Conservation (phyloP, 345 rosid genomes). For the Sisymbrium irio region DNA sequence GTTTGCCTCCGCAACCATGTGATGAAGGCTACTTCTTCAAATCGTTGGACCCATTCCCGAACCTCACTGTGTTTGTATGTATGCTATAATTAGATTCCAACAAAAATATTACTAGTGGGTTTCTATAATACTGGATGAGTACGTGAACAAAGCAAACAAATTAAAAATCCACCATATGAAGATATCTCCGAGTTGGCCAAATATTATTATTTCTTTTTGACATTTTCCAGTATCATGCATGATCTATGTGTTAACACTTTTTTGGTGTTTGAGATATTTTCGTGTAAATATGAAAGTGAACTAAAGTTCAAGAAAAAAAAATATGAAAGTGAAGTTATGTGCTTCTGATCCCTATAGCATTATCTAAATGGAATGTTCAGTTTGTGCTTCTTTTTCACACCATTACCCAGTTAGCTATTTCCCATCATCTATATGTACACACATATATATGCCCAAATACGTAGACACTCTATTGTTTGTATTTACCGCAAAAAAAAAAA, state of each 20-base stretch:
- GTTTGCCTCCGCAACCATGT: too few species aligned
- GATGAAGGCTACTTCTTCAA: too few species aligned
- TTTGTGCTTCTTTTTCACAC: conserved; percentile 14
- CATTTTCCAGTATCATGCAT: conserved; percentile 8
- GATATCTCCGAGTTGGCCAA: conserved; percentile 27
- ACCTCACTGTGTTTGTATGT: too few species aligned
- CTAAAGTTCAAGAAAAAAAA: not conserved
- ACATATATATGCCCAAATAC: not conserved
- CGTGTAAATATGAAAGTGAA: conserved; percentile 21
- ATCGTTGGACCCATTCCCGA: too few species aligned
- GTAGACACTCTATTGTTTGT: not conserved
- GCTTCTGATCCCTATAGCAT: conserved; percentile 15
- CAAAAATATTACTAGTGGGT: conserved; percentile 14
- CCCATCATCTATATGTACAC: not conserved
- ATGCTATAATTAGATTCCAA: not conserved
- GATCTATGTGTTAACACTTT: conserved; percentile 14
- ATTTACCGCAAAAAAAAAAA: too few species aligned
- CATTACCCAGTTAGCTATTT: conserved; percentile 1
- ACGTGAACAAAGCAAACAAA: conserved; percentile 9
- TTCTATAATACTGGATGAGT: conserved; percentile 1
- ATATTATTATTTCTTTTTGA: conserved; percentile 34
- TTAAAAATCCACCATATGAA: conserved; percentile 1
- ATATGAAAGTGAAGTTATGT: conserved; percentile 17
- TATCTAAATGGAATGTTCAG: conserved; percentile 19
- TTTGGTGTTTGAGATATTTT: conserved; percentile 33